Conservation (phyloP, 768 basidiomycete species). For the Mycena chlorophos region DNA sequence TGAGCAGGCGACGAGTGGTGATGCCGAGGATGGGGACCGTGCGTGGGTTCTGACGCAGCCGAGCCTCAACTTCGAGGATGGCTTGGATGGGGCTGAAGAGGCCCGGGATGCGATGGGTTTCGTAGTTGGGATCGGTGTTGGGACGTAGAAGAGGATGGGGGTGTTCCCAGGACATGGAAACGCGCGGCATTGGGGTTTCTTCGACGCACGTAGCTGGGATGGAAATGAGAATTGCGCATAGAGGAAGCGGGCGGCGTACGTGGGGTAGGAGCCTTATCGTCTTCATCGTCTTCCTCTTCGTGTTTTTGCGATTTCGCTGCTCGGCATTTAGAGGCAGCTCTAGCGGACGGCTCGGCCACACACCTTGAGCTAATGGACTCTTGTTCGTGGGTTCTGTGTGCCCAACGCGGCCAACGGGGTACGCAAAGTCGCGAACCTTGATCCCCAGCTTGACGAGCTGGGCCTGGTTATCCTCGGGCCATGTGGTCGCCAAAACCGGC, state of each 20-base stretch:
- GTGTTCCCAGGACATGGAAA: conserved; percentile 4
- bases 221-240: not conserved
- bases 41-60: conserved; percentile 16
- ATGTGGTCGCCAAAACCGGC: not conserved
- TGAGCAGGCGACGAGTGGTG: conserved; percentile 17
- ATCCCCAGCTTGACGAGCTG: conserved; percentile 7
- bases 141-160: conserved; percentile 12
- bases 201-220: conserved; percentile 1
- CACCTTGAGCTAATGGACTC: conserved; percentile 7
- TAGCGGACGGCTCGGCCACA: not conserved
- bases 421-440: conserved; percentile 22
- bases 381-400: conserved; percentile 1
- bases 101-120: conserved; percentile 12
- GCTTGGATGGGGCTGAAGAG: not conserved
- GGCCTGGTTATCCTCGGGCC: conserved; percentile 8
- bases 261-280: no score
- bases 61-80: conserved; percentile 1
- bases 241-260: not conserved
- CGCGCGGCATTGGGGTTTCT: conserved; percentile 12
- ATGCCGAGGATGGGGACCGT: conserved; percentile 13
- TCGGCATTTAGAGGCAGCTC: not conserved
- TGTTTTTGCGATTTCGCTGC: no score
- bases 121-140: not conserved
- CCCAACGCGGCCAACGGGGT: conserved; percentile 6
- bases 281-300: not conserved